Conservation (phyloP, 2,329 filamentous ascomycete genomes). For the Arthrinium puccinioides region DNA sequence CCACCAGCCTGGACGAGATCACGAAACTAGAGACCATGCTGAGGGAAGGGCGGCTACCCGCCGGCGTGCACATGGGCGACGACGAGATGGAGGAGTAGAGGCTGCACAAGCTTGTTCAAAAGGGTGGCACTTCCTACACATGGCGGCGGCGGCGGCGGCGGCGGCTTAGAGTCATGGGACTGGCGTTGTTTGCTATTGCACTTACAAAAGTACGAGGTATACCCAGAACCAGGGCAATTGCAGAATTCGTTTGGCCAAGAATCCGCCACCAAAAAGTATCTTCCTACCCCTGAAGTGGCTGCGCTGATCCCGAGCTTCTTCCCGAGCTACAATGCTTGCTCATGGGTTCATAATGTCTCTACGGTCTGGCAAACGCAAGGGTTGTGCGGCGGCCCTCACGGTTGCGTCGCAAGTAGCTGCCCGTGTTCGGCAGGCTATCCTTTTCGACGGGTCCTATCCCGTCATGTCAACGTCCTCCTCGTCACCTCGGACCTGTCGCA, state of each 20-base stretch:
- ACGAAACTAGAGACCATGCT: conserved; percentile 84
- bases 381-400: too few species aligned
- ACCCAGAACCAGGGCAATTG: conserved; percentile 17
- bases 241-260: conserved; percentile 2
- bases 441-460: conserved; percentile 38
- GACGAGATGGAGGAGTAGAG: conserved; percentile 47
- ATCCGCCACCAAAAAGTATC: not conserved
- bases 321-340: too few species aligned
- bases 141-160: too few species aligned
- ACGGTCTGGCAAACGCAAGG: too few species aligned
- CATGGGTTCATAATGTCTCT: too few species aligned
- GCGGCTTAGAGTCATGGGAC: not conserved
- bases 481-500: conserved; percentile 34
- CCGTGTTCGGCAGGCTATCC: too few species aligned
- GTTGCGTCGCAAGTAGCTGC: too few species aligned
- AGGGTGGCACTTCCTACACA: too few species aligned
- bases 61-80: conserved; percentile 49
- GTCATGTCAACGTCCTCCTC: conserved; percentile 50
- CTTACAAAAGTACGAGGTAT: conserved; percentile 14
- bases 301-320: too few species aligned
- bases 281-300: not conserved
- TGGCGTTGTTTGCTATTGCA: conserved; percentile 5
- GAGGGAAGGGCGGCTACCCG: conserved; percentile 79
- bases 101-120: not conserved
- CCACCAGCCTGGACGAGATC: conserved; percentile 86